phyloP scores from a whole-genome alignment of 805 yeast genomes.

The Cyberlindnera suaveolens region DNA sequence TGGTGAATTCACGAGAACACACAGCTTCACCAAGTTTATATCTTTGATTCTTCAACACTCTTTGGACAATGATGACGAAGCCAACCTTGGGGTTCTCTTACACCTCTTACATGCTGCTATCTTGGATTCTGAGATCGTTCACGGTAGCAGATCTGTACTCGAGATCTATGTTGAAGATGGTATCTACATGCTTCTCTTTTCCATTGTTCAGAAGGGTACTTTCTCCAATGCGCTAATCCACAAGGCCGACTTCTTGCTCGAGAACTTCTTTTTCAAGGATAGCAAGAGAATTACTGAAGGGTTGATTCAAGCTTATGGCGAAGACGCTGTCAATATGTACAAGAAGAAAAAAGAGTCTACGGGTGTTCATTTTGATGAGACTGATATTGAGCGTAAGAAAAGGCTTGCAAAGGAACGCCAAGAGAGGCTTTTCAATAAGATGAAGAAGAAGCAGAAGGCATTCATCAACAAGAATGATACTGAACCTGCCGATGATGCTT shows the following conservation, averaged over 20 bases:
- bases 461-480: constrained; percentile 52
- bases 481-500: constrained; percentile 29
- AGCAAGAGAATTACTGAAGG: constrained; percentile 41
- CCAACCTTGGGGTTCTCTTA: constrained; percentile 51
- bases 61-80: constrained; percentile 43
- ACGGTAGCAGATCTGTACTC: constrained; percentile 35
- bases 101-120: constrained; percentile 66
- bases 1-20: constrained; percentile 45
- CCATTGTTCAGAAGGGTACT: constrained; percentile 40
- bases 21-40: constrained; percentile 48
- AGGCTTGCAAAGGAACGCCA: constrained; percentile 58
- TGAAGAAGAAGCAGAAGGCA: constrained; percentile 66
- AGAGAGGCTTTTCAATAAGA: constrained; percentile 52
- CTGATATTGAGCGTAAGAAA: constrained; percentile 48
- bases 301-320: constrained; percentile 52
- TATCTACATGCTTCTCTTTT: constrained; percentile 28
- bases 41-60: constrained; percentile 53
- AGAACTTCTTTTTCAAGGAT: constrained; percentile 43
- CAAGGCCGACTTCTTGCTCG: constrained; percentile 55
- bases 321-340: constrained; percentile 42
- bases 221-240: constrained; percentile 41
- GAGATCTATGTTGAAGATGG: constrained; percentile 35
- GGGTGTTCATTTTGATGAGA: constrained; percentile 36
- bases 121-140: constrained; percentile 38
- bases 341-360: constrained; percentile 39